Evolutionary conservation across 192 early-diverging fungal species (phyloP).

Genomic region (Thoreauomyces humboldtii): DNA sequence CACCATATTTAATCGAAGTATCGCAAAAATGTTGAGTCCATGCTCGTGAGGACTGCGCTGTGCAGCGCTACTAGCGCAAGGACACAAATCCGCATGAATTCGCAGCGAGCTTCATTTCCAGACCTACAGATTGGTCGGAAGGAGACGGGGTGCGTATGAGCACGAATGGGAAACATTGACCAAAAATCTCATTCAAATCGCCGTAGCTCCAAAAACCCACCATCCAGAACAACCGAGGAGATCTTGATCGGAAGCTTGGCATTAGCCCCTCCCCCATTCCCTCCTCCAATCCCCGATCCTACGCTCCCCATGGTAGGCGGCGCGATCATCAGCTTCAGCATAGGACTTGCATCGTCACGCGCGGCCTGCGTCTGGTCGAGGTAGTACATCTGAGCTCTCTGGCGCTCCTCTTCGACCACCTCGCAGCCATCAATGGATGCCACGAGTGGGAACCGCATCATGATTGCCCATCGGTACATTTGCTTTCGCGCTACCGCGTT

Average conservation of each 20-base stretch:
- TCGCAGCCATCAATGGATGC: conserved; percentile 52
- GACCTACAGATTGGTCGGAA: conserved; percentile 18
- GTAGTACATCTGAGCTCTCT: conserved; percentile 48
- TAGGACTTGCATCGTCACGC: conserved; percentile 25
- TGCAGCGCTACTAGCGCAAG: conserved; percentile 7
- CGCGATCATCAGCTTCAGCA: conserved; percentile 24
- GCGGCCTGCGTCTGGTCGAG: conserved; percentile 43
- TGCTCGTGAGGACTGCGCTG: too few species aligned
- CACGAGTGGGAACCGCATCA: conserved; percentile 55
- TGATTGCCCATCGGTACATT: conserved; percentile 46
- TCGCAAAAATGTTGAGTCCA: background rate
- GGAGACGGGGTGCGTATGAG: too few species aligned
- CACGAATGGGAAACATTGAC: background rate
- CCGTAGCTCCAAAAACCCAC: too few species aligned
- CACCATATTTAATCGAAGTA: too few species aligned
- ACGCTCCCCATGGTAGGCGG: background rate
- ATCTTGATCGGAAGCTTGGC: conserved; percentile 54
- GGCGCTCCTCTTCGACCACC: conserved; percentile 52
- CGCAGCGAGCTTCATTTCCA: conserved; percentile 48
- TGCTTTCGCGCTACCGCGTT: conserved; percentile 58
- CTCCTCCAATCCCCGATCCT: background rate
- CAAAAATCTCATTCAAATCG: background rate
- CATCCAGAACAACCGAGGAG: conserved; percentile 55
- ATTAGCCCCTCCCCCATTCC: too few species aligned
- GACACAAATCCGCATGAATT: conserved; percentile 13